Conservation (phyloP, 176 grass and related monocot genomes). For the Themeda triandra region DNA sequence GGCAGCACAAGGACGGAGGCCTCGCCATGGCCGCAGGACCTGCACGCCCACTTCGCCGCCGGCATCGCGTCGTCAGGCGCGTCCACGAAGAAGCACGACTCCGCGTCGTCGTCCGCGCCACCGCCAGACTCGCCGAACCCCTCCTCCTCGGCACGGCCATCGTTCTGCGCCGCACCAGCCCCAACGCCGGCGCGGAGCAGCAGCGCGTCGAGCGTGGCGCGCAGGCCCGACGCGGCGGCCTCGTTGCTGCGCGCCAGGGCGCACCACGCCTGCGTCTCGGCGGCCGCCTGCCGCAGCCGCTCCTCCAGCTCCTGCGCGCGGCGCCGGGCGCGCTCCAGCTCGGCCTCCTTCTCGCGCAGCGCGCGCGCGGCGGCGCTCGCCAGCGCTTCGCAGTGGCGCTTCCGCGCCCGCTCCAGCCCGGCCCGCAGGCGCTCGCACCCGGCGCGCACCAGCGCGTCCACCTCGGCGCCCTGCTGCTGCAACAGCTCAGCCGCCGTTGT, state of each 20-base stretch:
- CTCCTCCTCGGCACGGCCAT: background rate
- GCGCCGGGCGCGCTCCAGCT: slow-evolving; percentile 15
- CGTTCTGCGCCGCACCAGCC: background rate
- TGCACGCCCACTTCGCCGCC: slow-evolving; percentile 16
- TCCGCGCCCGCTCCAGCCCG: slow-evolving; percentile 38
- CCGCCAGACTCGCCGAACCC: slow-evolving; percentile 52
- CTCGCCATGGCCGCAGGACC: slow-evolving; percentile 32
- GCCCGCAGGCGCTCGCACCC: slow-evolving; percentile 45
- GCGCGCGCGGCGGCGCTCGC: slow-evolving; percentile 1
- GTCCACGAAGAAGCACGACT: slow-evolving; percentile 19
- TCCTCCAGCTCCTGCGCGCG: slow-evolving; percentile 42
- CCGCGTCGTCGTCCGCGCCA: slow-evolving; percentile 11
- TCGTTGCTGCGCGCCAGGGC: slow-evolving; percentile 51
- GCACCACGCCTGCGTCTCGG: slow-evolving; percentile 56
- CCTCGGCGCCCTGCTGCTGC: slow-evolving; percentile 35
- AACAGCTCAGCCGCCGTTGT: too few species aligned
- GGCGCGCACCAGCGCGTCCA: slow-evolving; percentile 44
- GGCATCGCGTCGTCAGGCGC: too few species aligned
- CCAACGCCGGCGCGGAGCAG: too few species aligned
- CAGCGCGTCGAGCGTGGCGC: slow-evolving; percentile 50
- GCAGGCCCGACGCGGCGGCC: slow-evolving; percentile 29
- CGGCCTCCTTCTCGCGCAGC: slow-evolving; percentile 35
- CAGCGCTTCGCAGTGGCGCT: slow-evolving; percentile 46
- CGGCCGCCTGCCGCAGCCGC: slow-evolving; percentile 28
- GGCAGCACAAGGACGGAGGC: slow-evolving; percentile 54